Conservation (phyloP, 768 basidiomycete genomes). For the Postia placenta region DNA sequence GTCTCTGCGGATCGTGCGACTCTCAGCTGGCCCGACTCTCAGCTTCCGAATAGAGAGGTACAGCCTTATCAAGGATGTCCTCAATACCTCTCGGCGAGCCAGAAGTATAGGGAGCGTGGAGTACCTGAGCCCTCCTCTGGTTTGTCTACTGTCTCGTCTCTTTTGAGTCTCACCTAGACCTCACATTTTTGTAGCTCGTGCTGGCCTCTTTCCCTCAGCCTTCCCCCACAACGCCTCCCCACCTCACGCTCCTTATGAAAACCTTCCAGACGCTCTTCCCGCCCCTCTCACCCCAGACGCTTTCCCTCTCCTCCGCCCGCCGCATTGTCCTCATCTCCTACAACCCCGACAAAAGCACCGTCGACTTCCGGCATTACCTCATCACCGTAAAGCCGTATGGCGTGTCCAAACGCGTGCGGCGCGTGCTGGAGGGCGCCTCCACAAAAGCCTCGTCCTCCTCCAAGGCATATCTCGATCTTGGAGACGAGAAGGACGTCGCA, state of each 20-base stretch:
- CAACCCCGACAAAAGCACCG: conserved; percentile 75
- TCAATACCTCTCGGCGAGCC: conserved; percentile 58
- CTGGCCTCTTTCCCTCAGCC: conserved; percentile 81
- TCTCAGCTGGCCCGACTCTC: conserved; percentile 89
- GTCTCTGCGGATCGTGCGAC: conserved; percentile 77
- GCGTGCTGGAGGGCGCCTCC: conserved; percentile 63
- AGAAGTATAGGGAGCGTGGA: conserved; percentile 73
- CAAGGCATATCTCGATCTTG: conserved; percentile 63
- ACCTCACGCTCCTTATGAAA: conserved; percentile 89
- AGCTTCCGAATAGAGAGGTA: conserved; percentile 92
- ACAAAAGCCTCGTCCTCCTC: conserved; percentile 30
- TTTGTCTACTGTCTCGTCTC: conserved; percentile 30
- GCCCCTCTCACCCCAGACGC: conserved; percentile 75
- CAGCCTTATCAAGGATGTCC: conserved; percentile 81
- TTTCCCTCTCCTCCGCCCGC: conserved; percentile 83
- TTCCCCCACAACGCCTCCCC: conserved; percentile 68
- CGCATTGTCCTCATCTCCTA: conserved; percentile 92
- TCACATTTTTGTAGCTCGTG: conserved; percentile 60
- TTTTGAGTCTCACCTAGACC: not conserved
- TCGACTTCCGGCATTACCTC: conserved; percentile 92
- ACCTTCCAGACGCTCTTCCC: conserved; percentile 96
- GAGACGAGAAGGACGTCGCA: conserved; percentile 89
- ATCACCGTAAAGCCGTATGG: conserved; percentile 95
- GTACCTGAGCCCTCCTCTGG: conserved; percentile 88
- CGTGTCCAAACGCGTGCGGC: conserved; percentile 85